These are phyloP conservation scores for Sphagnum tenellum DNA, from an alignment of 225 moss, liverwort and hornwort species.

Conservation along the genomic window DNA sequence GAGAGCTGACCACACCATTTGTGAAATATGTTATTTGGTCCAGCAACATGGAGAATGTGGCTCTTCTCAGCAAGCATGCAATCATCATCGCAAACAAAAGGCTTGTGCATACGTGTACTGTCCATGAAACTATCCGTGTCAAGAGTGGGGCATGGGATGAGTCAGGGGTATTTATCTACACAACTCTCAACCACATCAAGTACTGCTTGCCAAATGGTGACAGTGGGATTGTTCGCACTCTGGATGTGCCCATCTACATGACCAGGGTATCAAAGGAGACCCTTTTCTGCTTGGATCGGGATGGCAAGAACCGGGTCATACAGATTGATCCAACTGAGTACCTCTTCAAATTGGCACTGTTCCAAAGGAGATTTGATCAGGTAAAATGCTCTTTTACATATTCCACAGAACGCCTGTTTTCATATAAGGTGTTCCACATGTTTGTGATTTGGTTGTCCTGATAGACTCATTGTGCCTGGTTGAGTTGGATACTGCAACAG, in stretches of 20 bases:
- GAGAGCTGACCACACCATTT: conserved; percentile 82
- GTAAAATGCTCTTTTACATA: conserved; percentile 4
- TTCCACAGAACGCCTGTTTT: not conserved
- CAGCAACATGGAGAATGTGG: conserved; percentile 85
- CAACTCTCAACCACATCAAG: conserved; percentile 96
- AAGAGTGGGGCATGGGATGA: conserved; percentile 99
- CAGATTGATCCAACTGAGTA: conserved; percentile 95
- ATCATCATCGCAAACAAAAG: conserved; percentile 92
- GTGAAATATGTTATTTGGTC: conserved; percentile 98
- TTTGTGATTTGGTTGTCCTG: not conserved
- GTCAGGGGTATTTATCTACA: conserved; percentile 89
- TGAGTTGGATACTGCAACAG: conserved; percentile 11
- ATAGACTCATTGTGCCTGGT: not conserved
- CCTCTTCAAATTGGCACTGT: conserved; percentile 86
- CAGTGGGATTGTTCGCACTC: conserved; percentile 87
- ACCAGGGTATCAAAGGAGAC: conserved; percentile 75
- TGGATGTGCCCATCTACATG: conserved; percentile 91
- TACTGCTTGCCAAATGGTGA: conserved; percentile 97
- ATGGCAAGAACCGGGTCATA: conserved; percentile 95
- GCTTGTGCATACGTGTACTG: conserved; percentile 90
- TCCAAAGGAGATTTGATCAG: conserved; percentile 85
- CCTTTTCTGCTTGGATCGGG: conserved; percentile 86
- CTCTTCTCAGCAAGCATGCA: conserved; percentile 88
- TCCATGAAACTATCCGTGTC: conserved; percentile 93
- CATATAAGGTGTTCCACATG: not conserved